phyloP scores from a whole-genome alignment of 495 filamentous ascomycete species.

The Trypethelium eluteriae region DNA sequence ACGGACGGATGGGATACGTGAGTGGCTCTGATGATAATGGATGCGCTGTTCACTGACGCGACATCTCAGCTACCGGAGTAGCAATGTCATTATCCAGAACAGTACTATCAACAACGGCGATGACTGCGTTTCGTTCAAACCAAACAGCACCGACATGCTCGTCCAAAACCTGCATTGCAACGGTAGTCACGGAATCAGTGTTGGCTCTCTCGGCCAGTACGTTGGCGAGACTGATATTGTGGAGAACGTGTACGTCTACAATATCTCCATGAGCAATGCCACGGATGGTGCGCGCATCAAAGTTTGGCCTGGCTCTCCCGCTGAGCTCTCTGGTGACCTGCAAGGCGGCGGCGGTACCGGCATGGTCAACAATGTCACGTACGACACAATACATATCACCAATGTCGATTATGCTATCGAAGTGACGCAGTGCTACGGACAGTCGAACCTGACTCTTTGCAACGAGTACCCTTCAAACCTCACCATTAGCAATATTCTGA shows the following conservation, averaged over 20 bases:
- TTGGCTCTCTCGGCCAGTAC: conserved; percentile 64
- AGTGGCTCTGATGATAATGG: not conserved
- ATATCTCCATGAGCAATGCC: conserved; percentile 59
- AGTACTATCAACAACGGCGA: conserved; percentile 62
- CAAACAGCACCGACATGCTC: conserved; percentile 65
- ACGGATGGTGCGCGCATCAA: conserved; percentile 64
- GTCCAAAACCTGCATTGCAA: conserved; percentile 64
- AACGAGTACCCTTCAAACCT: conserved; percentile 51
- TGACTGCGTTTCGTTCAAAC: conserved; percentile 73
- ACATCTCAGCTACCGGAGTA: conserved; percentile 44
- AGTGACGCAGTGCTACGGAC: conserved; percentile 59
- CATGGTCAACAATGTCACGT: conserved; percentile 48
- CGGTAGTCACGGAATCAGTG: conserved; percentile 66
- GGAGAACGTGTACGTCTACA: conserved; percentile 55
- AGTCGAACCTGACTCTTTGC: conserved; percentile 55
- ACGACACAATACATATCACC: conserved; percentile 46
- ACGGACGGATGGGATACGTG: conserved; percentile 45
- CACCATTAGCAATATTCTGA: conserved; percentile 40
- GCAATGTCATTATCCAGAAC: conserved; percentile 59
- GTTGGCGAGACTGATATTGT: conserved; percentile 56
- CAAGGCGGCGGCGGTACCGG: conserved; percentile 56
- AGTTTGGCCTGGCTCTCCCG: conserved; percentile 54
- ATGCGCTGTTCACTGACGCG: not conserved
- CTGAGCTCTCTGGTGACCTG: conserved; percentile 47
- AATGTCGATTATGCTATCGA: conserved; percentile 61